phyloP scores from a whole-genome alignment of 192 early-diverging fungal species.

The Ramicandelaber brevisporus region DNA sequence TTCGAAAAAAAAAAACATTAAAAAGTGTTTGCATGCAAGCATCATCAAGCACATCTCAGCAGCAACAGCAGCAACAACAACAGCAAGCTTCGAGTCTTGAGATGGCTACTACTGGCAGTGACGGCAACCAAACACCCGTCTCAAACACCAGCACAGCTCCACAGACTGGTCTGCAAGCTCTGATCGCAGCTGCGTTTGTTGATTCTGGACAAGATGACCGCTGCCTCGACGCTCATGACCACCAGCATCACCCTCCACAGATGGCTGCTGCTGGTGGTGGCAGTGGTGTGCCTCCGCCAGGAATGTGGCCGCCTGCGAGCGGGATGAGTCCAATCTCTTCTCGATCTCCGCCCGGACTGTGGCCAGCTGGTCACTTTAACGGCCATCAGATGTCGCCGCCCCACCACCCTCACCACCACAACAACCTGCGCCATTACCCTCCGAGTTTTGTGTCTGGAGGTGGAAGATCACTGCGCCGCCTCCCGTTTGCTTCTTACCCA shows the following conservation, averaged over 20 bases:
- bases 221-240: constrained; percentile 1
- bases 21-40: too few relatives aligned
- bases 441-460: too few relatives aligned
- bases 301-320: background rate
- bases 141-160: background rate
- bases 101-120: background rate
- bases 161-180: background rate
- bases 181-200: background rate
- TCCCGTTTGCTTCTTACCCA: constrained; percentile 1
- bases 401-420: background rate
- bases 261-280: too few relatives aligned
- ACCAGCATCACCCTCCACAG: constrained; percentile 1
- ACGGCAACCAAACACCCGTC: background rate
- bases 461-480: constrained; percentile 2
- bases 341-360: background rate
- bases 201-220: background rate
- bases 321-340: constrained; percentile 1
- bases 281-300: background rate
- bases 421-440: constrained; percentile 1
- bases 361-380: background rate
- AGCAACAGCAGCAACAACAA: constrained; percentile 1
- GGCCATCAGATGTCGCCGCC: constrained; percentile 1
- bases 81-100: background rate
- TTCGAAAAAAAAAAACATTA: too few relatives aligned
- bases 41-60: too few relatives aligned